A percentile compares a stretch with the other conserved stretches of the same genome.
phyloP scores from a whole-genome alignment of 768 basidiomycete genomes.

The Kwoniella mangroviensis region DNA sequence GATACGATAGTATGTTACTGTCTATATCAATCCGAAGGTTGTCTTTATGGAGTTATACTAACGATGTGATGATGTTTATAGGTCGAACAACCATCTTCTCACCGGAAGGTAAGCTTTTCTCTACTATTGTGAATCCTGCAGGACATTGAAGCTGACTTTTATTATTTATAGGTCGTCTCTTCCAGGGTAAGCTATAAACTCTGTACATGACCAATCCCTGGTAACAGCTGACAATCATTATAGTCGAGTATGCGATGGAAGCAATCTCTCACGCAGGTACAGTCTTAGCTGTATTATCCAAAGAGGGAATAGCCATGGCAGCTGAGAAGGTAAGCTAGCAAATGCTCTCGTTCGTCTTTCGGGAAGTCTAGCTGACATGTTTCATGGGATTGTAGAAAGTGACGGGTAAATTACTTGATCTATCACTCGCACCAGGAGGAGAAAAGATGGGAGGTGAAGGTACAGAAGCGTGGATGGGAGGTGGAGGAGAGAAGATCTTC shows the following conservation, averaged over 20 bases:
- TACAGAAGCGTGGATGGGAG: conserved; percentile 64
- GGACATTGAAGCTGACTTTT: conserved; percentile 17
- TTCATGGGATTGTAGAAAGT: conserved; percentile 71
- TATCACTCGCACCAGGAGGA: conserved; percentile 80
- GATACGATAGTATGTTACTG: conserved; percentile 89
- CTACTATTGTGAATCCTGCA: neutral
- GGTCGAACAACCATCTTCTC: conserved; percentile 94
- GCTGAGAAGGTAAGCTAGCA: conserved; percentile 50
- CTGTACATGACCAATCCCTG: no score
- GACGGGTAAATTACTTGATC: conserved; percentile 93
- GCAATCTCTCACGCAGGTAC: conserved; percentile 93
- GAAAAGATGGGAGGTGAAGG: conserved; percentile 66
- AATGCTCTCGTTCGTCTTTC: neutral
- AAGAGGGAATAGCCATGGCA: conserved; percentile 58
- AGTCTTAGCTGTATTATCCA: conserved; percentile 54
- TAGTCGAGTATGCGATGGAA: conserved; percentile 99
- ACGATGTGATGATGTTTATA: conserved; percentile 49
- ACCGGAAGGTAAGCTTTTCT: conserved; percentile 76
- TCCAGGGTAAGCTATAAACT: conserved; percentile 75
- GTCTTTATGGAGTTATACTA: conserved; percentile 1
- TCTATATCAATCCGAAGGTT: neutral
- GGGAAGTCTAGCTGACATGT: neutral
- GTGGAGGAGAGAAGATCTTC: conserved; percentile 98
- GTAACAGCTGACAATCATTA: neutral
- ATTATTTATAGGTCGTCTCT: conserved; percentile 75